Evolutionary conservation across 108 stramenopile genomes (phyloP).

Genomic region (Tribonema minus): DNA sequence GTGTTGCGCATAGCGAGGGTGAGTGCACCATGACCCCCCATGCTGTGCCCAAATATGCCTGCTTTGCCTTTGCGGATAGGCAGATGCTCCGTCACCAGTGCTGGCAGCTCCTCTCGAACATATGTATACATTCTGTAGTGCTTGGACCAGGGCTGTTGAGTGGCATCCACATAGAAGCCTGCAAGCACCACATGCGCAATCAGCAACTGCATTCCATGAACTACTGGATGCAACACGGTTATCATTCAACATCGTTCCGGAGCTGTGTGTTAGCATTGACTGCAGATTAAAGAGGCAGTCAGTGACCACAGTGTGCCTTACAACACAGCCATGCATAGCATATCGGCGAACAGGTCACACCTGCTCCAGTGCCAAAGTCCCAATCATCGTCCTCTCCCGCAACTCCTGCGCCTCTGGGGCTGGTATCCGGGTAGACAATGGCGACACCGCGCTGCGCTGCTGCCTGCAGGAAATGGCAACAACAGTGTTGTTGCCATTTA

Average conservation of each 20-base stretch:
- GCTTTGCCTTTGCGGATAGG: conserved; percentile 55
- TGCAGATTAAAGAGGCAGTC: too few relatives aligned
- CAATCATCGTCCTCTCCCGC: conserved; percentile 63
- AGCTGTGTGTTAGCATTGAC: too few relatives aligned
- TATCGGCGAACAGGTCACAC: too few relatives aligned
- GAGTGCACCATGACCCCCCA: conserved; percentile 89
- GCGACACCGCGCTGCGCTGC: conserved; percentile 68
- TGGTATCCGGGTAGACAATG: conserved; percentile 90
- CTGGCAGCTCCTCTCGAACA: conserved; percentile 79
- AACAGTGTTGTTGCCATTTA: too few relatives aligned
- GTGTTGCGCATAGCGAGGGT: conserved; percentile 77
- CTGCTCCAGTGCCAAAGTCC: conserved; percentile 91
- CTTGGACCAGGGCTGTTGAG: conserved; percentile 63
- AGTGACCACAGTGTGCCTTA: too few relatives aligned
- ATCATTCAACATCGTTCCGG: too few relatives aligned
- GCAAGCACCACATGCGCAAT: too few relatives aligned
- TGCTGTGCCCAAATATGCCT: conserved; percentile 82
- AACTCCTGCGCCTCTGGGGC: conserved; percentile 73
- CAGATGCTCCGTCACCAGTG: conserved; percentile 55
- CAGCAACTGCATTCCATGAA: too few relatives aligned
- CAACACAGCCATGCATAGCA: too few relatives aligned
- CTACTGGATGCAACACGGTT: too few relatives aligned
- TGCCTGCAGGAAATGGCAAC: conserved; percentile 1
- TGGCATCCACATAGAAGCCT: conserved; percentile 97
- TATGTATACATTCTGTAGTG: conserved; percentile 94